Evolutionary conservation across 2,329 filamentous ascomycete species (phyloP).

Genomic region (Chaetoscypha palmicola): DNA sequence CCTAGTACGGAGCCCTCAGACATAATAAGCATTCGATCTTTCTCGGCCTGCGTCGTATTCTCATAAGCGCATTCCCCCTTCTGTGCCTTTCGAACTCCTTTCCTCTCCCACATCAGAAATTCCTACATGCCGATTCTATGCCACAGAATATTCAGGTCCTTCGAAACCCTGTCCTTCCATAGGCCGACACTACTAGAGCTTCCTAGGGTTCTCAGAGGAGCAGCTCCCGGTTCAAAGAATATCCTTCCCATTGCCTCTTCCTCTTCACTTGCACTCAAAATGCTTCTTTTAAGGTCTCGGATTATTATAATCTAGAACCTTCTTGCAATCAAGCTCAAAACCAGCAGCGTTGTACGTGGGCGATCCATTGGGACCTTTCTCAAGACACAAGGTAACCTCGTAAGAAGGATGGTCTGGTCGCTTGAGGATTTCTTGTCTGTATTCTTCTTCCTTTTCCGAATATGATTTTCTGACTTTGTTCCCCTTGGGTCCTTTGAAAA

Average conservation of each 20-base stretch:
- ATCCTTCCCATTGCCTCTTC: conserved; percentile 10
- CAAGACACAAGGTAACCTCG: conserved; percentile 36
- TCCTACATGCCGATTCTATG: conserved; percentile 12
- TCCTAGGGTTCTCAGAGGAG: neutral
- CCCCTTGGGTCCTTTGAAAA: conserved; percentile 4
- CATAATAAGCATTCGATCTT: conserved; percentile 7
- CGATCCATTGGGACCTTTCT: conserved; percentile 37
- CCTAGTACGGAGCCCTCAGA: no score
- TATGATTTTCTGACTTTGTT: conserved; percentile 3
- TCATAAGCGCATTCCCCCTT: conserved; percentile 13
- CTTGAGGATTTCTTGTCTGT: neutral
- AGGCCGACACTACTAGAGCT: neutral
- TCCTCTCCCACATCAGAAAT: conserved; percentile 16
- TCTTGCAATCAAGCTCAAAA: conserved; percentile 34
- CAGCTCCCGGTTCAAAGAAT: conserved; percentile 15
- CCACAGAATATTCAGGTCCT: conserved; percentile 15
- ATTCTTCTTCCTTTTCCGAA: conserved; percentile 2
- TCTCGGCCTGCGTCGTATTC: conserved; percentile 8
- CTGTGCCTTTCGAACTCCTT: conserved; percentile 14
- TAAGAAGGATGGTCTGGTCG: neutral
- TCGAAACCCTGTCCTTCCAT: conserved; percentile 17
- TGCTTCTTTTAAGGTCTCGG: conserved; percentile 11
- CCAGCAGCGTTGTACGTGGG: conserved; percentile 33
- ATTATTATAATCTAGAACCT: conserved; percentile 17
- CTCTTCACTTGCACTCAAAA: neutral